Percentiles rank a stretch among this genome's conserved stretches.
phyloP scores from a whole-genome alignment of 1,284 basidiomycete genomes.

The Trichosporon asahii region DNA sequence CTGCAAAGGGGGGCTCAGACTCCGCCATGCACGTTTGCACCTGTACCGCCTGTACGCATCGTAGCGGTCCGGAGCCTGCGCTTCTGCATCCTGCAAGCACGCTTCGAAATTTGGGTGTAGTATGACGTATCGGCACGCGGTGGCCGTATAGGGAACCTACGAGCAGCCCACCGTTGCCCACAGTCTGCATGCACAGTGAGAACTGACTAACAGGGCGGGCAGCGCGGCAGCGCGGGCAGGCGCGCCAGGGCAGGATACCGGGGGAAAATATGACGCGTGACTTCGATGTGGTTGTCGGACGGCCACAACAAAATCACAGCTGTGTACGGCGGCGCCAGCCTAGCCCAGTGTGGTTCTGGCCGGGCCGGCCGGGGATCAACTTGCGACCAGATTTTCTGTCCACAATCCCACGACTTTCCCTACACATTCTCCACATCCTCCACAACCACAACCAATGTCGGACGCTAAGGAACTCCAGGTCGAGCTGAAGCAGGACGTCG shows the following conservation, averaged over 20 bases:
- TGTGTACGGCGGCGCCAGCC: background rate
- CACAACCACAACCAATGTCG: background rate
- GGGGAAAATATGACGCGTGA: constrained; percentile 11
- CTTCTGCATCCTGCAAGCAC: too few relatives aligned
- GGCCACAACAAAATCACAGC: background rate
- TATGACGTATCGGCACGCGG: background rate
- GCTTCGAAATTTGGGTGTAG: background rate
- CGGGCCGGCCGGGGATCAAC: background rate
- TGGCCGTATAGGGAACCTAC: background rate
- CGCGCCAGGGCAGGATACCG: background rate
- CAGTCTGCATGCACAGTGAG: too few relatives aligned
- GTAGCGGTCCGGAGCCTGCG: too few relatives aligned
- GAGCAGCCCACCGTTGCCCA: background rate
- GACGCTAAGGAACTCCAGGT: constrained; percentile 4
- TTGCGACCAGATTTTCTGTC: background rate
- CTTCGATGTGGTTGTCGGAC: background rate
- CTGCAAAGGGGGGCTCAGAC: too few relatives aligned
- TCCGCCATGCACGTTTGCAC: background rate
- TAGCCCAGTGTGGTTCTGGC: background rate
- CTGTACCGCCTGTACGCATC: too few relatives aligned
- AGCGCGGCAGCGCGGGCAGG: too few relatives aligned
- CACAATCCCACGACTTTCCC: background rate
- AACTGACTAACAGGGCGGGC: too few relatives aligned
- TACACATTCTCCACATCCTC: background rate
- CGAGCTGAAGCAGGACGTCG: constrained; percentile 5